phyloP scores from a whole-genome alignment of 306 rosid species.

The Rosa persica region DNA sequence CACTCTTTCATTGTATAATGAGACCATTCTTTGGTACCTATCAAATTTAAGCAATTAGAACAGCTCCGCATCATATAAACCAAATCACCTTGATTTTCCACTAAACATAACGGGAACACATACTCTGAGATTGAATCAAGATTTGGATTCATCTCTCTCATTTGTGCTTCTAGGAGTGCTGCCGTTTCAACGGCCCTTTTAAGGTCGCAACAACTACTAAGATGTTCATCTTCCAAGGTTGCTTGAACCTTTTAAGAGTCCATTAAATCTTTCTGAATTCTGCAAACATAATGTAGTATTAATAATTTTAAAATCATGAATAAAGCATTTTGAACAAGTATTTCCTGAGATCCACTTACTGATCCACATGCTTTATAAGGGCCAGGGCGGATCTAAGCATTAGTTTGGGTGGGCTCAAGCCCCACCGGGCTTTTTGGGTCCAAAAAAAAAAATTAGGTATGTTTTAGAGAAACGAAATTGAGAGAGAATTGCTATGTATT shows the following conservation, averaged over 20 bases:
- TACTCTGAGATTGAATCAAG: conserved; percentile 96
- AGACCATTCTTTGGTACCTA: conserved; percentile 71
- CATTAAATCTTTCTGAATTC: conserved; percentile 79
- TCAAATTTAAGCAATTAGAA: conserved; percentile 19
- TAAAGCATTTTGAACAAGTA: conserved; percentile 14
- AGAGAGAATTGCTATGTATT: too few species aligned
- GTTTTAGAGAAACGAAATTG: too few species aligned
- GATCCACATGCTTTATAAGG: conserved; percentile 76
- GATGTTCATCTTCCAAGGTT: conserved; percentile 53
- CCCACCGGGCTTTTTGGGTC: too few species aligned
- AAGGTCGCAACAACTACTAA: conserved; percentile 54
- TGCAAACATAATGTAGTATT: conserved; percentile 30
- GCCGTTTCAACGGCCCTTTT: conserved; percentile 73
- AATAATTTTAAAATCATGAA: background rate
- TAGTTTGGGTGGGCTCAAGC: too few species aligned
- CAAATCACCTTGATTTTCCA: background rate
- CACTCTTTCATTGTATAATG: conserved; percentile 73
- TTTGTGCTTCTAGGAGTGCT: conserved; percentile 67
- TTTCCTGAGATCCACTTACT: conserved; percentile 48
- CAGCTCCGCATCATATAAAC: conserved; percentile 24
- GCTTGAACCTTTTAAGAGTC: conserved; percentile 77
- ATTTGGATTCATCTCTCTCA: conserved; percentile 94
- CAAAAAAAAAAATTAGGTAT: too few species aligned
- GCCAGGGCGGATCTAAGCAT: too few species aligned
- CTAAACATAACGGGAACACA: conserved; percentile 10